These are phyloP conservation scores for Raddia distichophylla DNA, from an alignment of 176 grass and related monocot genomes.

Conservation along the genomic window DNA sequence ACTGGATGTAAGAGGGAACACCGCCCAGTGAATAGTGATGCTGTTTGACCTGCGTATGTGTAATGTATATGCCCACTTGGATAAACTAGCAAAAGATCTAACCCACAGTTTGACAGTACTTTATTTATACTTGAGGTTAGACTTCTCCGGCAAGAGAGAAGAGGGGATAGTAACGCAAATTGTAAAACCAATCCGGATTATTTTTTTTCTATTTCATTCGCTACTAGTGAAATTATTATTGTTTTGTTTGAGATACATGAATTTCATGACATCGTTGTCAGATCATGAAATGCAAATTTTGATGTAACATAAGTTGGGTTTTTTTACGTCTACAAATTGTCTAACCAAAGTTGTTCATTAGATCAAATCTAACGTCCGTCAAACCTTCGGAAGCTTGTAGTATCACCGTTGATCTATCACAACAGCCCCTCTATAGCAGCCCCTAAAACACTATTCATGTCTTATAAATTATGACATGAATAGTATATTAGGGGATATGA, in stretches of 20 bases:
- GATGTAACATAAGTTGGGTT: background rate
- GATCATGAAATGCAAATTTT: background rate
- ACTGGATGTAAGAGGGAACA: constrained; percentile 29
- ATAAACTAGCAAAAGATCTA: constrained; percentile 41
- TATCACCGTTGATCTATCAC: too few relatives aligned
- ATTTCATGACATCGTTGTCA: background rate
- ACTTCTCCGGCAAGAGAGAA: background rate
- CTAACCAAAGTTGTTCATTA: too few relatives aligned
- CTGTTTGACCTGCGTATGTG: constrained; percentile 33
- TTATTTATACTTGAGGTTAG: background rate
- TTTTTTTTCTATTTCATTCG: background rate
- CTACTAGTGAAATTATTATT: background rate
- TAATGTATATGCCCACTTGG: constrained; percentile 45
- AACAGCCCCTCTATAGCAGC: too few relatives aligned
- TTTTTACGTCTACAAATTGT: too few relatives aligned
- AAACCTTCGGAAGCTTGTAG: too few relatives aligned
- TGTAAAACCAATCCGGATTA: background rate
- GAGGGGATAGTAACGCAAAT: background rate
- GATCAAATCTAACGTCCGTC: too few relatives aligned
- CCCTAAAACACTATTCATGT: too few relatives aligned
- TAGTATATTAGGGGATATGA: too few relatives aligned
- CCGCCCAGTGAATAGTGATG: constrained; percentile 42
- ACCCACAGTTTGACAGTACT: background rate
- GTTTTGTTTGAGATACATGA: background rate
- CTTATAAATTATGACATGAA: too few relatives aligned